Percentiles rank a stretch among this genome's conserved stretches.
phyloP scores from a whole-genome alignment of 192 early-diverging fungal genomes.

The Gryganskiella cystojenkinii region DNA sequence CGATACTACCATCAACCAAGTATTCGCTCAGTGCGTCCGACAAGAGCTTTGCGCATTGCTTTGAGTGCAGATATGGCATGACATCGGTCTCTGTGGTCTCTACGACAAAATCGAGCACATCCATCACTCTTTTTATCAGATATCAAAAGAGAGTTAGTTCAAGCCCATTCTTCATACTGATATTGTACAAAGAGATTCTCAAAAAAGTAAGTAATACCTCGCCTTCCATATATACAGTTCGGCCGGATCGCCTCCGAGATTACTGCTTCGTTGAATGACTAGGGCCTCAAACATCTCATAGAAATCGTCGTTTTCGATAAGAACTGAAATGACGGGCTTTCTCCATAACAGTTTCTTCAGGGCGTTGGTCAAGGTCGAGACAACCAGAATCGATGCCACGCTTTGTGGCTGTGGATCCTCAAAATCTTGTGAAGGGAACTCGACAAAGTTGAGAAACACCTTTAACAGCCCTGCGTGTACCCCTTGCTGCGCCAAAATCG shows the following conservation, averaged over 20 bases:
- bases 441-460: slow-evolving; percentile 27
- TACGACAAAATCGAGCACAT: slow-evolving; percentile 39
- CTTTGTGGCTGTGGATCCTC: slow-evolving; percentile 43
- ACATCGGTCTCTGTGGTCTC: slow-evolving; percentile 40
- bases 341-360: slow-evolving; percentile 44
- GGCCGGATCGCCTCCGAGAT: slow-evolving; percentile 33
- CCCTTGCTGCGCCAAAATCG: slow-evolving; percentile 39
- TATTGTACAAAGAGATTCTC: no score
- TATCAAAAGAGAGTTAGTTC: not conserved
- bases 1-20: slow-evolving; percentile 50
- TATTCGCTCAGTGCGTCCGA: slow-evolving; percentile 45
- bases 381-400: slow-evolving; percentile 45
- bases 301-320: slow-evolving; percentile 37
- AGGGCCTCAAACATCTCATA: slow-evolving; percentile 37
- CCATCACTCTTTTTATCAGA: slow-evolving; percentile 20
- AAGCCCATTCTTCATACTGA: no score
- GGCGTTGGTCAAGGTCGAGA: slow-evolving; percentile 42
- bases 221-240: slow-evolving; percentile 54
- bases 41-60: slow-evolving; percentile 40
- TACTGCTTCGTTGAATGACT: slow-evolving; percentile 30
- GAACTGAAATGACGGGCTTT: slow-evolving; percentile 38
- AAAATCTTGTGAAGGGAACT: slow-evolving; percentile 41
- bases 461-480: slow-evolving; percentile 20
- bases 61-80: slow-evolving; percentile 50
- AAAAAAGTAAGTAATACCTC: slow-evolving; percentile 8